Evolutionary conservation across 495 filamentous ascomycete genomes (phyloP).

Genomic region (Friedmanniomyces endolithicus): DNA sequence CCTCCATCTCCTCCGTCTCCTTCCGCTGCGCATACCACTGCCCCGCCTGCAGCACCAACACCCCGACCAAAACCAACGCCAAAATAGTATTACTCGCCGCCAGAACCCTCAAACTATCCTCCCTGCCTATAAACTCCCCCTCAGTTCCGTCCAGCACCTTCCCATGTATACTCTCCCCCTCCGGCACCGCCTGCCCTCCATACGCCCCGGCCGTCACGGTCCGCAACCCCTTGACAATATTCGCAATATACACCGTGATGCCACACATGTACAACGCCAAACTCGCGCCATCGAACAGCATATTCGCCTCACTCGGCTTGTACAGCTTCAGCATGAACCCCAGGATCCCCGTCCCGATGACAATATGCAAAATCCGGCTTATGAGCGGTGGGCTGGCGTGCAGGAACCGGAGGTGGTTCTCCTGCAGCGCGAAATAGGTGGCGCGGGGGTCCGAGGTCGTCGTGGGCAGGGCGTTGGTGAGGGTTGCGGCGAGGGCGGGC

Average conservation of each 20-base stretch:
- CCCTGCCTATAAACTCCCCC: slow-evolving; percentile 48
- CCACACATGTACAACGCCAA: slow-evolving; percentile 87
- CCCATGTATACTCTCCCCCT: slow-evolving; percentile 33
- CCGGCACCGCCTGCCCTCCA: slow-evolving; percentile 27
- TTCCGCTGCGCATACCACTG: slow-evolving; percentile 98
- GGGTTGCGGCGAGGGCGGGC: neutral
- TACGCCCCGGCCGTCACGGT: slow-evolving; percentile 50
- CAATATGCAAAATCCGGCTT: slow-evolving; percentile 83
- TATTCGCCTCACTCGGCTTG: slow-evolving; percentile 79
- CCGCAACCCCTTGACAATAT: slow-evolving; percentile 85
- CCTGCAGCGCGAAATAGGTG: slow-evolving; percentile 60
- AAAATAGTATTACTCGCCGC: slow-evolving; percentile 94
- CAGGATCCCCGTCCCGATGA: slow-evolving; percentile 72
- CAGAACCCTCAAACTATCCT: slow-evolving; percentile 80
- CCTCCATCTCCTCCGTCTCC: slow-evolving; percentile 67
- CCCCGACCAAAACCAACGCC: slow-evolving; percentile 78
- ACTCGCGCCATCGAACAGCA: slow-evolving; percentile 89
- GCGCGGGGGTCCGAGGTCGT: slow-evolving; percentile 7
- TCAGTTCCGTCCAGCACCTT: slow-evolving; percentile 23
- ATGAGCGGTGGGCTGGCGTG: slow-evolving; percentile 82
- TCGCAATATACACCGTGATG: slow-evolving; percentile 80
- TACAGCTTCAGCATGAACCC: slow-evolving; percentile 92
- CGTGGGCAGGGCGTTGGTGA: slow-evolving; percentile 28
- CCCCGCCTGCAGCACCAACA: slow-evolving; percentile 85
- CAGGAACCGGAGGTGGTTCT: slow-evolving; percentile 75